Percentiles rank a stretch among this genome's conserved stretches.
Conservation (phyloP, 169 alveolate genomes). For the Plasmodium ovale region DNA sequence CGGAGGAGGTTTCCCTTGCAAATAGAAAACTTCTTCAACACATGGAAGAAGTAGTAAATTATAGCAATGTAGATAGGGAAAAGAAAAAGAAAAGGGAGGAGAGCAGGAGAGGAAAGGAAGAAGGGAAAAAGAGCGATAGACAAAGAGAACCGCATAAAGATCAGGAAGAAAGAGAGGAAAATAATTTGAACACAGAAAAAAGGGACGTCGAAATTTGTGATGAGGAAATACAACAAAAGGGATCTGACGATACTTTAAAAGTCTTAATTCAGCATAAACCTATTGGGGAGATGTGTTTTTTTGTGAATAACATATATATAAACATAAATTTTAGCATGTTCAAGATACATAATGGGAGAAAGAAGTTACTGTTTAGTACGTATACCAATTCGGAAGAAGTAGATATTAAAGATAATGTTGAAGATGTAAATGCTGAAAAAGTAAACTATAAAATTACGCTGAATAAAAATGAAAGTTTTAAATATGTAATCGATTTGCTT, state of each 20-base stretch:
- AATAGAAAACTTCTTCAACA: not conserved
- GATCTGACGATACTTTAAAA: constrained; percentile 15
- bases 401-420: not conserved
- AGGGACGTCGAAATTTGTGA: not conserved
- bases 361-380: constrained; percentile 57
- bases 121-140: not conserved
- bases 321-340: constrained; percentile 46
- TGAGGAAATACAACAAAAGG: constrained; percentile 18
- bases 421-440: not conserved
- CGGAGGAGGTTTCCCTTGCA: not conserved
- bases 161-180: constrained; percentile 21
- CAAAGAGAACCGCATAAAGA: not conserved
- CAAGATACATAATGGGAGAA: constrained; percentile 33
- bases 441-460: constrained; percentile 49
- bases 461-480: constrained; percentile 37
- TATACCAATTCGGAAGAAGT: constrained; percentile 15
- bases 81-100: not conserved
- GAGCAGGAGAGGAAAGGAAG: not conserved
- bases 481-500: constrained; percentile 63
- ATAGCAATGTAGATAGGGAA: constrained; percentile 11
- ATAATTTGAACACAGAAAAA: not conserved
- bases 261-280: constrained; percentile 57
- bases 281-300: constrained; percentile 40
- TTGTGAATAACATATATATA: constrained; percentile 44
- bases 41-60: not conserved